Conservation (phyloP, 1,284 basidiomycete species). For the Papiliotrema flavescens region DNA sequence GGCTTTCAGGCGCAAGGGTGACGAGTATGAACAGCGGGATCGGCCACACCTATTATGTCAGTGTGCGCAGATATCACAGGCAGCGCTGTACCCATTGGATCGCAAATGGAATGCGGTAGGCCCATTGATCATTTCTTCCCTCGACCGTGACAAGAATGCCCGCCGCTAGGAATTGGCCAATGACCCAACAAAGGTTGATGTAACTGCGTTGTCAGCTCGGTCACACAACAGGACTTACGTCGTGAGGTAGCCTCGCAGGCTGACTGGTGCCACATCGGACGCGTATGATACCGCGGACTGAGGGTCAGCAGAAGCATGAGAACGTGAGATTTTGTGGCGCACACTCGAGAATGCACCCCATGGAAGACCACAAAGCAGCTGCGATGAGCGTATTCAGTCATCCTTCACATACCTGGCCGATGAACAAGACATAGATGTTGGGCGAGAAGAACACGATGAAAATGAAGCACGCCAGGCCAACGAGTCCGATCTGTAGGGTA, state of each 20-base stretch:
- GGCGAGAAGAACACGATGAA: slow-evolving; percentile 45
- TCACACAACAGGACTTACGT: slow-evolving; percentile 4
- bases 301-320: not conserved
- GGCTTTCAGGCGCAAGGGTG: slow-evolving; percentile 27
- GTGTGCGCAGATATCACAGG: slow-evolving; percentile 34
- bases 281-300: slow-evolving; percentile 47
- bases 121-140: slow-evolving; percentile 22
- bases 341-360: not conserved
- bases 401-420: not conserved
- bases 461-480: slow-evolving; percentile 31
- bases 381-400: not conserved
- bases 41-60: not conserved
- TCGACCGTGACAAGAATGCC: slow-evolving; percentile 29
- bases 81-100: slow-evolving; percentile 36
- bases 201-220: slow-evolving; percentile 17
- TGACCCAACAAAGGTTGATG: slow-evolving; percentile 45
- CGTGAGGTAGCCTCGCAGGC: slow-evolving; percentile 24
- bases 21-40: slow-evolving; percentile 9
- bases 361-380: not conserved
- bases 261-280: slow-evolving; percentile 45
- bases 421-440: slow-evolving; percentile 3
- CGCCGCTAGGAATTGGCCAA: slow-evolving; percentile 25
- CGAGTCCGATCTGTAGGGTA: slow-evolving; percentile 23
- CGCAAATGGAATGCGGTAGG: slow-evolving; percentile 45
- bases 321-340: no score